Evolutionary conservation across 306 rosid genomes (phyloP), one percentile per base, ranked within the genome.

Genomic region (Chamaecrista fasciculata): DNA sequence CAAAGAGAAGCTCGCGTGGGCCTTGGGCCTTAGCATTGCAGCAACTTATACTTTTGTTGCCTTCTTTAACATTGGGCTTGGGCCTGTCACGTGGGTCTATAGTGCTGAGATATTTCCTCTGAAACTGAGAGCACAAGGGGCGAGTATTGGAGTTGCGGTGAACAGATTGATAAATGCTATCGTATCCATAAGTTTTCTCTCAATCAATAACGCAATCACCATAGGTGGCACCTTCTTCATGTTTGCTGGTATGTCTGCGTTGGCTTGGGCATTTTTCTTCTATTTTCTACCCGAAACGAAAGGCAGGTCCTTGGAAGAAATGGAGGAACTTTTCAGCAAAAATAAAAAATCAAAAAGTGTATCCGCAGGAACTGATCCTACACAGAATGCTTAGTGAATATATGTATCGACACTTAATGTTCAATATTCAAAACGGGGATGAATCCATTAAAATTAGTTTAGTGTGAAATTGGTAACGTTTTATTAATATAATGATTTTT

Each of bases 31-130:
- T 0, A 80, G 95, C 70, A 86, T 94, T 4, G 51, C 39, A n/a
- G 66, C 92, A 0, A 78, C 76, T 0, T 94, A 90, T 34, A 16
- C 52, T 0, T 85, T 14, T 29, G 89, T 94, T 8, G 95, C 87
- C 1, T 86, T 90, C 68, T 90, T 83, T 58, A 82, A 85, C 0
- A 50, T 81, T 70, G 98, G 97, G 21, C 81, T 94, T 21, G 98
- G 81, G 34, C 98, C 98, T 6, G 56, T 90, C 0, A 83, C 97
- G 0, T 90, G 97, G 94, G 95, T 94, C 5, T 94, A 94, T 42
- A 77, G 85, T 25, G 64, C 95, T 0, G 98, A 94, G 89, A 86
- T 90, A 14, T 94, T 86, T 6, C 98, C 98, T 2, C 12, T 81
- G 81, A 85, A 21, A 76, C 61, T 94, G 57, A 86, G 98, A 29